Evolutionary conservation across 192 early-diverging fungal species (phyloP), one percentile per base, ranked within the genome.

Genomic region (Podochytrium sp.): DNA sequence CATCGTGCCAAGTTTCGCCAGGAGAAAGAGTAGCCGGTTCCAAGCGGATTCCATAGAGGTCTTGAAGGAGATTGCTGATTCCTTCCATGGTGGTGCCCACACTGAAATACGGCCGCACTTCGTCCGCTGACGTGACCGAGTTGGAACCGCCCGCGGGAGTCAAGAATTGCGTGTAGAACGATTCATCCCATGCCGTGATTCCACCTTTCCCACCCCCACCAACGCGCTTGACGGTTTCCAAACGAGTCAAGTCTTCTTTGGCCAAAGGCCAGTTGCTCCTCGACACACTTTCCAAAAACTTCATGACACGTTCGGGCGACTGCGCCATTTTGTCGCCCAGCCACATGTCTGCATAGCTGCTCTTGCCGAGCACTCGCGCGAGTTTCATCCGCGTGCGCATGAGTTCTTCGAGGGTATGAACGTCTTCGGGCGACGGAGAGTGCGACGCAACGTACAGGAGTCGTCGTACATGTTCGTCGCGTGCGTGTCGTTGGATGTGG

Each of bases 301-400:
- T 79, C 14, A 91, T 79, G 7, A 99, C 96, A 50, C 92, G 89
- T 70, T 88, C 91, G 25, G 94, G 93, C 40, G 86, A 90, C 58
- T 86, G 85, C 4, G 92, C 95, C 97, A 99, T 99, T 73, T 98
- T 98, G 64, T 98, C 95, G 27, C 85, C 86, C 30, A 99, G 80
- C 40, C 88, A 89, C 85, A 95, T 86, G 63, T 96, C 86, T 23
- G 90, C 91, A 89, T 92, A 99, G 50, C 92, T 94, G 12, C 82
- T 79, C 39, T 88, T 88, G 0, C 95, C 94, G 2, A 97, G 83
- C 20, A 94, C 74, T 3, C 80, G 76, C 14, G 95, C 93, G 37
- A 99, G 81, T 38, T 89, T 81, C 2, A 83, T 88, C 27, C 97
- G 84, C 59, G 87, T 87, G 59, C 80, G 82, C 61, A 99, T 76